A percentile compares a stretch with the other conserved stretches of the same genome.
phyloP scores from a whole-genome alignment of 257 asterid species.

The Solanum bukasovii region DNA sequence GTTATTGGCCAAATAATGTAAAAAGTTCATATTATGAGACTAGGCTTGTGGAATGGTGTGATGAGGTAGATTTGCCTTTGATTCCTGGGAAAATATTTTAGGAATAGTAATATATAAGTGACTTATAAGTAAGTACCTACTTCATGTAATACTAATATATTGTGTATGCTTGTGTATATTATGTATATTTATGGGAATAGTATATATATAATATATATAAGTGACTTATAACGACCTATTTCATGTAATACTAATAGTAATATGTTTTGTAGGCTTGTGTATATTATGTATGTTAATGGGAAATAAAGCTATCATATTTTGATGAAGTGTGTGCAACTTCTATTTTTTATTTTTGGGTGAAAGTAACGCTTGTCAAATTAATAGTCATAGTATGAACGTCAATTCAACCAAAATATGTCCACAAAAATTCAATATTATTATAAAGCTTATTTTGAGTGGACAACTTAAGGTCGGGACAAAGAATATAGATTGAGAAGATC shows the following conservation, averaged over 20 bases:
- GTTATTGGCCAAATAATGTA: constrained; percentile 57
- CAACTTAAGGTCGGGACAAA: background rate
- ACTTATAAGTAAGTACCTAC: too few species aligned
- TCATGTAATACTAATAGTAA: too few species aligned
- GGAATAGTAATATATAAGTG: background rate
- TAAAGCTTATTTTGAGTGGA: background rate
- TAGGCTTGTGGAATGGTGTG: constrained; percentile 72
- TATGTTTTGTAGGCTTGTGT: too few species aligned
- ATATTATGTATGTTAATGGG: background rate
- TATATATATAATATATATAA: too few species aligned
- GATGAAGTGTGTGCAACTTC: background rate
- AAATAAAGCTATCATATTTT: background rate
- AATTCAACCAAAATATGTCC: background rate
- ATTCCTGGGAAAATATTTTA: constrained; percentile 18
- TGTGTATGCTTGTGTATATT: background rate
- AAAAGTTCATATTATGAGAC: constrained; percentile 44
- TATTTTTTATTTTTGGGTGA: background rate
- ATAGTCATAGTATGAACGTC: background rate
- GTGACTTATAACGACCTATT: too few species aligned
- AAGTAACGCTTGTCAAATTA: background rate
- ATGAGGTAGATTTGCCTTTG: constrained; percentile 82
- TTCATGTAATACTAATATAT: background rate
- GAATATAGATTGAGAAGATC: background rate
- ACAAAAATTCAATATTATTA: background rate
- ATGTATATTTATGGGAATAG: background rate